Evolutionary conservation across 306 rosid genomes (phyloP).

Genomic region (Abrus pulchellus): DNA sequence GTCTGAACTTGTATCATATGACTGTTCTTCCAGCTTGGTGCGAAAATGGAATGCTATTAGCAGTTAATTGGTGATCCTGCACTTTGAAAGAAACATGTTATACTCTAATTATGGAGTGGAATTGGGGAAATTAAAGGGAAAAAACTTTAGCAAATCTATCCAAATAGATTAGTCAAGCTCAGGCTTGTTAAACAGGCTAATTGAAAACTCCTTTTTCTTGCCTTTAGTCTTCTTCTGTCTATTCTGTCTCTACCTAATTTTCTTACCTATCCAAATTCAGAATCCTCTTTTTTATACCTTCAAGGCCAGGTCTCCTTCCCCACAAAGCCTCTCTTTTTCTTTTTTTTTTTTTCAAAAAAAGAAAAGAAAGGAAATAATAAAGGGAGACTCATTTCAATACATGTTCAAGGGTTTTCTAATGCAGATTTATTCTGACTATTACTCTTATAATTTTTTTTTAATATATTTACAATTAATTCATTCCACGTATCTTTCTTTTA

Average conservation of each 20-base stretch:
- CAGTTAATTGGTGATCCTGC: no score
- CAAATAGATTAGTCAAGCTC: not conserved
- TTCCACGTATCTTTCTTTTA: slow-evolving; percentile 28
- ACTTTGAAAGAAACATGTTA: no score
- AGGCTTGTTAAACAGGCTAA: not conserved
- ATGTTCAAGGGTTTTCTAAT: slow-evolving; percentile 13
- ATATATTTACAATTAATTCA: not conserved
- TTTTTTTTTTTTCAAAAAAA: not conserved
- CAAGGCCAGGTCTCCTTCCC: not conserved
- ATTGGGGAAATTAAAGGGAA: no score
- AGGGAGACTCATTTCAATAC: not conserved
- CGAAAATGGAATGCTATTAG: not conserved
- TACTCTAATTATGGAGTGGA: no score
- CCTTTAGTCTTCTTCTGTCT: not conserved
- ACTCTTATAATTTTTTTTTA: slow-evolving; percentile 7
- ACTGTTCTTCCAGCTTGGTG: not conserved
- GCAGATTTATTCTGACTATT: slow-evolving; percentile 30
- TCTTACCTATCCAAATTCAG: not conserved
- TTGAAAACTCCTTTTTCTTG: slow-evolving; percentile 15
- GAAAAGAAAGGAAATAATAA: not conserved
- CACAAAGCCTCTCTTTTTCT: not conserved
- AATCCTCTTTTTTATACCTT: not conserved
- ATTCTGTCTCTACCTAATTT: not conserved
- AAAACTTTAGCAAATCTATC: not conserved
- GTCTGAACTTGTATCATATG: not conserved